These are phyloP conservation scores for Colletotrichum neosansevieriae DNA, from an alignment of 2,329 filamentous ascomycete species.

Conservation along the genomic window DNA sequence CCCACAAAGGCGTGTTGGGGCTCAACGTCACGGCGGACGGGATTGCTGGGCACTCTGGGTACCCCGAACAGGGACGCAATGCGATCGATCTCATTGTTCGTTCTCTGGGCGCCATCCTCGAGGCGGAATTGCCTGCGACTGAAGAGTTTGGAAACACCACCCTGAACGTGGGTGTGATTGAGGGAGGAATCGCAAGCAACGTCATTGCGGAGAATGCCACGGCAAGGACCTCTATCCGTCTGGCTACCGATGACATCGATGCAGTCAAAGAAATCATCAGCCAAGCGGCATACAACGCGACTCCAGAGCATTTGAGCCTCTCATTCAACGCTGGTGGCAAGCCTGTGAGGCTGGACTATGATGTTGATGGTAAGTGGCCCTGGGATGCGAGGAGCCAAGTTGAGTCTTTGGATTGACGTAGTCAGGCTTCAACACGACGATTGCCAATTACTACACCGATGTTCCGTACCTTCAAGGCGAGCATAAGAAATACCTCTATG, in stretches of 20 bases:
- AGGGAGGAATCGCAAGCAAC: conserved; percentile 87
- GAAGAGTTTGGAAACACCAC: conserved; percentile 89
- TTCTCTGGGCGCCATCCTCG: conserved; percentile 73
- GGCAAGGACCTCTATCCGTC: conserved; percentile 76
- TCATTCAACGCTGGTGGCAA: conserved; percentile 77
- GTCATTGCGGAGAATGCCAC: conserved; percentile 83
- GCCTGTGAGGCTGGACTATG: conserved; percentile 81
- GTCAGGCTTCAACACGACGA: conserved; percentile 79
- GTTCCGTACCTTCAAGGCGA: conserved; percentile 80
- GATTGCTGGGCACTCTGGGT: conserved; percentile 87
- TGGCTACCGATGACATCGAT: conserved; percentile 79
- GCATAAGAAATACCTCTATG: conserved; percentile 75
- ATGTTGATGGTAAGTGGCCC: conserved; percentile 74
- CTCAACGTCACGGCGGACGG: conserved; percentile 78
- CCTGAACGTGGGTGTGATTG: conserved; percentile 83
- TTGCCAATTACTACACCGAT: conserved; percentile 95
- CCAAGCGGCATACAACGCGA: conserved; percentile 63
- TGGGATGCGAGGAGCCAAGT: fast-evolving
- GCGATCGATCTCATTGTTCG: conserved; percentile 85
- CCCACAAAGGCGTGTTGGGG: conserved; percentile 87
- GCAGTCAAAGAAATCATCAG: conserved; percentile 67
- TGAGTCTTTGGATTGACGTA: conserved; percentile 31
- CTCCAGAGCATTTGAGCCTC: conserved; percentile 71
- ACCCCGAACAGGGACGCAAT: conserved; percentile 88
- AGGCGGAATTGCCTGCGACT: conserved; percentile 79